Evolutionary conservation across 345 rosid species (phyloP).

Genomic region (Rhodamnia rubescens): DNA sequence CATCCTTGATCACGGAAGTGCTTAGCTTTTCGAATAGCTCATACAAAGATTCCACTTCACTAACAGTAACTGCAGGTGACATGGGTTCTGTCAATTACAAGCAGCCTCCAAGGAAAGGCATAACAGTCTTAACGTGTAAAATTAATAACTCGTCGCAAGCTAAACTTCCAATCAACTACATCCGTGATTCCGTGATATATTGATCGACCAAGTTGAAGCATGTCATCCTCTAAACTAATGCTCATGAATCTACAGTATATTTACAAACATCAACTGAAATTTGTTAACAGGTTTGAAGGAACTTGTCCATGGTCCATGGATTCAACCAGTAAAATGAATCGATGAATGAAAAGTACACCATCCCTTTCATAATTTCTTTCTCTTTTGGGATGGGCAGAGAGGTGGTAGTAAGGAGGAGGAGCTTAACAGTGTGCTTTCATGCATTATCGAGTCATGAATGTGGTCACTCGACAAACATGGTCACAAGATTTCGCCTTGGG

Average conservation of each 20-base stretch:
- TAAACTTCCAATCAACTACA: background rate
- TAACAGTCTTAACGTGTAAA: background rate
- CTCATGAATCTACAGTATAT: background rate
- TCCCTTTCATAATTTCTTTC: background rate
- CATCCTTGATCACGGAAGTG: conserved; percentile 5
- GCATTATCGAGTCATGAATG: background rate
- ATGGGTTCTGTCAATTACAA: background rate
- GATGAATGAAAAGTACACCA: background rate
- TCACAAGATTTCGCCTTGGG: background rate
- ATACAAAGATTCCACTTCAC: conserved; percentile 3
- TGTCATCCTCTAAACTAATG: background rate
- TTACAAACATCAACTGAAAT: background rate
- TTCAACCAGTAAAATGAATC: background rate
- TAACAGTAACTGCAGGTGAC: conserved; percentile 1
- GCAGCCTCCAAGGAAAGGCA: background rate
- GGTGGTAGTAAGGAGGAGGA: background rate
- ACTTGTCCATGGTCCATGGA: background rate
- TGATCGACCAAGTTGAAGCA: background rate
- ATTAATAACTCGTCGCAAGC: background rate
- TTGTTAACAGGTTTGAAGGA: background rate
- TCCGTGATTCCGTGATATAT: background rate
- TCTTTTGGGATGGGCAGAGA: background rate
- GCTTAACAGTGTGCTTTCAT: background rate
- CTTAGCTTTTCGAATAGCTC: conserved; percentile 3
- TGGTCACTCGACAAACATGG: background rate